phyloP scores from a whole-genome alignment of 176 grass and related monocot genomes.

The Chloris gayana region DNA sequence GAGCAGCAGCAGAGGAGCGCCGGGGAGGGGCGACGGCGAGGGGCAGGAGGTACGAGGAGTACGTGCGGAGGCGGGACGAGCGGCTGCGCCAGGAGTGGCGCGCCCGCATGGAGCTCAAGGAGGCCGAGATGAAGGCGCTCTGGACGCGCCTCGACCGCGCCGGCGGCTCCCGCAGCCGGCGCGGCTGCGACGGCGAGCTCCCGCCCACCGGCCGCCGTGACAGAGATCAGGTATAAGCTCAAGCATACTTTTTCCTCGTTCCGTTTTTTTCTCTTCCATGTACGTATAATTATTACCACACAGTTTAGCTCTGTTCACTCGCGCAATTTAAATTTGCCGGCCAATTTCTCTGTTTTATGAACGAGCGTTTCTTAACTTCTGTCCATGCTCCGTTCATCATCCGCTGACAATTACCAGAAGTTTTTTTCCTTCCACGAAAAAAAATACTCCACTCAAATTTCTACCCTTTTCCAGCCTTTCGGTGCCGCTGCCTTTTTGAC shows the following conservation, averaged over 20 bases:
- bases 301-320: neutral
- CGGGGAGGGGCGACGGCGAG: conserved; percentile 8
- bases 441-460: neutral
- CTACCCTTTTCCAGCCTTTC: neutral
- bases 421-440: neutral
- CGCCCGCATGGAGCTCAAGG: conserved; percentile 60
- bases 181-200: conserved; percentile 18
- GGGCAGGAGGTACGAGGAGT: conserved; percentile 55
- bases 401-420: too few species aligned
- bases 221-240: neutral
- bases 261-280: neutral
- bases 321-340: neutral
- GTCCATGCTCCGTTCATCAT: neutral
- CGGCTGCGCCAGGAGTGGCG: conserved; percentile 59
- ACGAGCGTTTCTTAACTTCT: neutral
- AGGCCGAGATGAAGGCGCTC: conserved; percentile 58
- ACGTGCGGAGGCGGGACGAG: conserved; percentile 62
- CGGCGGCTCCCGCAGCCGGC: conserved; percentile 4
- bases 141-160: conserved; percentile 55
- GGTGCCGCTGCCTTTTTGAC: neutral
- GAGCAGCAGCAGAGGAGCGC: neutral
- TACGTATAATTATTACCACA: neutral
- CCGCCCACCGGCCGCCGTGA: neutral
- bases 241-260: neutral
- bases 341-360: neutral